These are phyloP conservation scores for Usnea hakonensis DNA, from an alignment of 495 filamentous ascomycete genomes.

Conservation along the genomic window DNA sequence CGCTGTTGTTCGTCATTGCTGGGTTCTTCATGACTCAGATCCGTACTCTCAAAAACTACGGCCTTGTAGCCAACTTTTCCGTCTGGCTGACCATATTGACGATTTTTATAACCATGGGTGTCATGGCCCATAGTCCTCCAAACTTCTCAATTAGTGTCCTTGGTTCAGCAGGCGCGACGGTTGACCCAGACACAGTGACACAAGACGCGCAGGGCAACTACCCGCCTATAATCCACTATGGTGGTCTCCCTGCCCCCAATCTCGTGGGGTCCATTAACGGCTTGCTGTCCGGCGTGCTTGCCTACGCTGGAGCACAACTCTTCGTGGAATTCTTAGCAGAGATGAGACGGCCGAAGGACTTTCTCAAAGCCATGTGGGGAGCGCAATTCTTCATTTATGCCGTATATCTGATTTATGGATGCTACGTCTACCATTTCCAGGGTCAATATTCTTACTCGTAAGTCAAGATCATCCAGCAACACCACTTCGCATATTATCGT, in stretches of 20 bases:
- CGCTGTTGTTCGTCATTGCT: slow-evolving; percentile 32
- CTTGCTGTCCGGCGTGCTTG: slow-evolving; percentile 51
- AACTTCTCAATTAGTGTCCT: slow-evolving; percentile 34
- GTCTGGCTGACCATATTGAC: slow-evolving; percentile 49
- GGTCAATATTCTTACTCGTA: slow-evolving; percentile 44
- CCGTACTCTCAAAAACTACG: slow-evolving; percentile 45
- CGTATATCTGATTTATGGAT: slow-evolving; percentile 48
- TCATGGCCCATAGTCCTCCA: slow-evolving; percentile 41
- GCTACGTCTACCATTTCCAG: slow-evolving; percentile 50
- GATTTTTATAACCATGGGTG: slow-evolving; percentile 43
- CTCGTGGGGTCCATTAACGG: slow-evolving; percentile 41
- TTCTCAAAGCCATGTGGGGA: slow-evolving; percentile 51
- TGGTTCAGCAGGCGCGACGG: slow-evolving; percentile 35
- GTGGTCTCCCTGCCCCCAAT: slow-evolving; percentile 24
- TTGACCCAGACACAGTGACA: slow-evolving; percentile 27
- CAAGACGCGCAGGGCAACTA: slow-evolving; percentile 25
- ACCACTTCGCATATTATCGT: neutral
- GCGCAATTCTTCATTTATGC: slow-evolving; percentile 50
- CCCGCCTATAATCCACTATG: slow-evolving; percentile 31
- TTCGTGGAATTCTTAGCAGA: slow-evolving; percentile 62
- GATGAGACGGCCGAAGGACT: slow-evolving; percentile 55
- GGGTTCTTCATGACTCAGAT: slow-evolving; percentile 37
- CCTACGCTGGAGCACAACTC: slow-evolving; percentile 52
- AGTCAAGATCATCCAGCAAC: neutral
- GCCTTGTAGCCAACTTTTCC: slow-evolving; percentile 49